A percentile compares a stretch with the other conserved stretches of the same genome.
Conservation (phyloP, 768 basidiomycete genomes). For the Leucosporidium creatinivorum region DNA sequence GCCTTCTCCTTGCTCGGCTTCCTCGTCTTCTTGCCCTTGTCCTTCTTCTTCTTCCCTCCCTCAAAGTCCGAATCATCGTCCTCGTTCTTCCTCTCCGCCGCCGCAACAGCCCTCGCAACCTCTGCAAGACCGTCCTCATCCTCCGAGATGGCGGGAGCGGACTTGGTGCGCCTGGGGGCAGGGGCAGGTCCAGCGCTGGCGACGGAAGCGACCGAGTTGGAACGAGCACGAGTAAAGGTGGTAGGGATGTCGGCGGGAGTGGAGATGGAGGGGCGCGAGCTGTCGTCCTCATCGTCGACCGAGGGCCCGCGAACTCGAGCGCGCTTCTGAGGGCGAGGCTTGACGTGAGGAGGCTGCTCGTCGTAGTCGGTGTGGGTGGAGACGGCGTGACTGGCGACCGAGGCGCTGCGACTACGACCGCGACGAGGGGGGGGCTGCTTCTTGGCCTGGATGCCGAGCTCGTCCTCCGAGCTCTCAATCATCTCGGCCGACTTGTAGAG, state of each 20-base stretch:
- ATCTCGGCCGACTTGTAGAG: not conserved
- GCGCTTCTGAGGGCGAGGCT: too few relatives aligned
- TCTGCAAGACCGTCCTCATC: conserved; percentile 2
- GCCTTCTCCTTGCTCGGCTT: not conserved
- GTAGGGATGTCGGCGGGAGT: not conserved
- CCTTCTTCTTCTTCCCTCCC: not conserved
- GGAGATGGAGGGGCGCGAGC: not conserved
- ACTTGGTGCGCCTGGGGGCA: not conserved
- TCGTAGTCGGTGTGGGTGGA: not conserved
- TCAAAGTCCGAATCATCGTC: too few relatives aligned
- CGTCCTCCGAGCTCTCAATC: not conserved
- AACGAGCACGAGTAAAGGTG: not conserved
- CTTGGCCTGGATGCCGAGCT: not conserved
- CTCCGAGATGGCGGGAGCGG: conserved; percentile 5
- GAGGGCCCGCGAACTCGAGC: too few relatives aligned
- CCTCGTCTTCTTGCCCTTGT: conserved; percentile 3
- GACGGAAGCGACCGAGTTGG: not conserved
- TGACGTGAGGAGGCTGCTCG: too few relatives aligned
- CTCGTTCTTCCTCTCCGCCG: not conserved
- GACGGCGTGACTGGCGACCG: not conserved
- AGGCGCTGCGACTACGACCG: conserved; percentile 1
- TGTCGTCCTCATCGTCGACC: too few relatives aligned
- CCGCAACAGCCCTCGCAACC: not conserved
- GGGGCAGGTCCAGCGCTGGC: not conserved
- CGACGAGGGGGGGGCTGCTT: not conserved